Base-by-base conservation (phyloP, 2,329 filamentous ascomycete species). In the Ambrosiella cleistominuta region DNA sequence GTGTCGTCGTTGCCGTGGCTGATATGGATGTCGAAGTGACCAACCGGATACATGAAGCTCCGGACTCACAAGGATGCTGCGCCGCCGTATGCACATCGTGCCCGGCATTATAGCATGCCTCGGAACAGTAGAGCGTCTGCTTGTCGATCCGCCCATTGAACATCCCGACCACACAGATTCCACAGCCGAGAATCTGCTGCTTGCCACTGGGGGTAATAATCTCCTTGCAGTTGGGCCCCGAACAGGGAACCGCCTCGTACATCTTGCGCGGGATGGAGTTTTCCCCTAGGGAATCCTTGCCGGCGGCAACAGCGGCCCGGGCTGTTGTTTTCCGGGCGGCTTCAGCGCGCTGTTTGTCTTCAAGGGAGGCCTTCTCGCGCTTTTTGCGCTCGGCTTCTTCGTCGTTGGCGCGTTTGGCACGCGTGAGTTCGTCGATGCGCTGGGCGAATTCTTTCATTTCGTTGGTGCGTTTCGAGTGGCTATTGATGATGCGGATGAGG, bases 381-480 rank as follows among this genome's bases (percentile, higher is more conserved):
- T 71, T 74, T 64, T 75, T 74, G 67, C 75, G 73, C 7, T 74
- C 74, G 60, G 69, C 72, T 64, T 61, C 59, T 37, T 61, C 59
- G n/a, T 61, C 59, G 39, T 55, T 56, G 19, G 59, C 59, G 7
- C 59, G 59, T 35, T 72, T 75, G 36, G 75, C 75, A 59, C 75
- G 68, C 15, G 69, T 69, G 3, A 77, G 68, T 63, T 76, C 74
- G 58, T 75, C 72, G 2, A 77, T 65, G 8, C 73, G 70, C 56
- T 63, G 64, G 57, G 63, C 63, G 59, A 72, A 70, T 37, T 65
- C 68, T 47, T 72, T 69, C 11, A 73, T 70, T 19, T 50, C 61
- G 7, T 36, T 50, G 12, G 45, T 35, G 37, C 58, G 54, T 12
- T 59, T 50, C 5, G 15, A 35, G 27, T 59, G 55, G 1, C 56